Evolutionary conservation across 208 protist genomes (phyloP).

Genomic region (Acanthamoeba healyi): DNA sequence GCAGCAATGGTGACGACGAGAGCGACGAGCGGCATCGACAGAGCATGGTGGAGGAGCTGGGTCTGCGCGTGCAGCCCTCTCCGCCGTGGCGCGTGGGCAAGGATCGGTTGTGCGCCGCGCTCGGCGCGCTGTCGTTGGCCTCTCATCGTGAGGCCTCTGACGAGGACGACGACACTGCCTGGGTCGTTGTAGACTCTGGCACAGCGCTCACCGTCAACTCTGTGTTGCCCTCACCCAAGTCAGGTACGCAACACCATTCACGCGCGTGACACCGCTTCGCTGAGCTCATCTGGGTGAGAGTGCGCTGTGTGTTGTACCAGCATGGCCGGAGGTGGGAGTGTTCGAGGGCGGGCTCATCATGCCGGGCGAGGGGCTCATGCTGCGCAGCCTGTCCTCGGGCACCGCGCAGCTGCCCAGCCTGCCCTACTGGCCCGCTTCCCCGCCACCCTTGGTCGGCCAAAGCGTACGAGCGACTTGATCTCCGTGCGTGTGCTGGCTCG

Average conservation of each 20-base stretch:
- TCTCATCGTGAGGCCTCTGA: background rate
- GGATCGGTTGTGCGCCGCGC: background rate
- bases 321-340: constrained; percentile 8
- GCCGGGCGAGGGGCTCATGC: constrained; percentile 38
- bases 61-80: background rate
- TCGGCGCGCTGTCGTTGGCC: background rate
- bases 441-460: background rate
- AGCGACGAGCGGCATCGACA: background rate
- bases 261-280: background rate
- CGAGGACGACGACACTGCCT: background rate
- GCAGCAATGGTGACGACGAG: background rate
- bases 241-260: background rate
- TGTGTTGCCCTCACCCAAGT: background rate
- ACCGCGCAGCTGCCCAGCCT: constrained; percentile 7
- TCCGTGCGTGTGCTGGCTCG: no score
- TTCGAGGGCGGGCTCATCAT: constrained; percentile 36
- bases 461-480: constrained; percentile 28
- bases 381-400: constrained; percentile 27
- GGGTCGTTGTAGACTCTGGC: constrained; percentile 18
- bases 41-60: background rate
- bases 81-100: constrained; percentile 19
- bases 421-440: background rate
- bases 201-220: constrained; percentile 14
- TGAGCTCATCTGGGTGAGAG: background rate
- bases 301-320: background rate